phyloP scores from a whole-genome alignment of 2,329 filamentous ascomycete species.

The Ascochyta pisi region DNA sequence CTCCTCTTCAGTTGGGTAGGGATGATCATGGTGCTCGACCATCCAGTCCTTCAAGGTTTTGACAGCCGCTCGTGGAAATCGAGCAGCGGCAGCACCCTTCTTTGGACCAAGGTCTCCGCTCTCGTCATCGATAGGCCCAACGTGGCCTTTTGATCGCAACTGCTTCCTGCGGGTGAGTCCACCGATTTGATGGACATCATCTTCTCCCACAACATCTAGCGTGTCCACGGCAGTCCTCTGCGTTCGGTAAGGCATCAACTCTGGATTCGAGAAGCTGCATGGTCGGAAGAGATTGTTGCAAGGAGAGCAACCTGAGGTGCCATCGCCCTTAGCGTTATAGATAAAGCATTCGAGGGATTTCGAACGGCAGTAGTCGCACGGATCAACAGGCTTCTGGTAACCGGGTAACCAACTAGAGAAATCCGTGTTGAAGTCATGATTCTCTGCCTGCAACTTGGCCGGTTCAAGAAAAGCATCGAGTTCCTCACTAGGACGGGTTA shows the following conservation, averaged over 20 bases:
- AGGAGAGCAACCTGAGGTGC: constrained; percentile 53
- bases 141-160: constrained; percentile 44
- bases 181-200: constrained; percentile 42
- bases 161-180: constrained; percentile 49
- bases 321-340: constrained; percentile 47
- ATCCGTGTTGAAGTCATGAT: constrained; percentile 48
- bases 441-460: constrained; percentile 13
- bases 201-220: constrained; percentile 55
- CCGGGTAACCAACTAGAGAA: constrained; percentile 57
- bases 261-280: constrained; percentile 55
- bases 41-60: constrained; percentile 87
- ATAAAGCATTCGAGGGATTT: constrained; percentile 57
- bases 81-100: constrained; percentile 44
- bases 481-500: constrained; percentile 4
- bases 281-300: constrained; percentile 57
- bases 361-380: constrained; percentile 58
- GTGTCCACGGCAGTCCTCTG: constrained; percentile 54
- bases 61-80: constrained; percentile 81
- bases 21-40: constrained; percentile 77
- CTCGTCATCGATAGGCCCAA: constrained; percentile 46
- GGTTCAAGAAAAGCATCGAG: constrained; percentile 9
- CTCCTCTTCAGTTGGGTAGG: constrained; percentile 87
- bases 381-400: constrained; percentile 54
- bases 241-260: constrained; percentile 37
- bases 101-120: constrained; percentile 36